phyloP scores from a whole-genome alignment of 148 eudicot species.

The Rheum nobile region DNA sequence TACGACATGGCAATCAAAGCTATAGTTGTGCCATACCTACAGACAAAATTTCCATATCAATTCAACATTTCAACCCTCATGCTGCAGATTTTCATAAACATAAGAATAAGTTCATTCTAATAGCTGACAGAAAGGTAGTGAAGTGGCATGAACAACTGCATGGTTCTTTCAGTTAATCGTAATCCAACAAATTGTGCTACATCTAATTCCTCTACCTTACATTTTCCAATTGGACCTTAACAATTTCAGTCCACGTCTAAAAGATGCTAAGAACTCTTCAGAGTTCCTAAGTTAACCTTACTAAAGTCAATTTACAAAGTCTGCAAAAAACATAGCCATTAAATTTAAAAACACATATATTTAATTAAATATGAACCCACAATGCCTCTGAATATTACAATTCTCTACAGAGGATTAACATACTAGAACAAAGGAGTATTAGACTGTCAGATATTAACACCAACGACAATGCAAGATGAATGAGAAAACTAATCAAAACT shows the following conservation, averaged over 20 bases:
- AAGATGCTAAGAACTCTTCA: background rate
- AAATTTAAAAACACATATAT: background rate
- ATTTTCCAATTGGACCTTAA: background rate
- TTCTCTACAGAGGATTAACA: background rate
- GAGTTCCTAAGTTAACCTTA: background rate
- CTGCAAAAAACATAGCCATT: background rate
- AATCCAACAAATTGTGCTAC: background rate
- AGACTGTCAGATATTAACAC: background rate
- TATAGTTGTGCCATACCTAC: conserved; percentile 99
- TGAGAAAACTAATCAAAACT: background rate
- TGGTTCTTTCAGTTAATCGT: background rate
- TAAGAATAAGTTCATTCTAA: background rate
- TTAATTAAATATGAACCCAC: background rate
- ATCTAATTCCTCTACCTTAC: background rate
- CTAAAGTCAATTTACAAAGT: background rate
- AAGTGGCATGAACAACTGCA: background rate
- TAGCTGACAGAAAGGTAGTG: background rate
- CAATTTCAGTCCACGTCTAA: background rate
- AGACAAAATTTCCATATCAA: conserved; percentile 11
- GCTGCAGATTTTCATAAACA: background rate
- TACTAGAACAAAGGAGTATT: background rate
- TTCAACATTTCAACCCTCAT: conserved; percentile 4
- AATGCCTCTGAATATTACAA: background rate
- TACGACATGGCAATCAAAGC: conserved; percentile 88
- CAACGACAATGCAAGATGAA: background rate